Base-by-base conservation (phyloP, 2,329 filamentous ascomycete genomes). In the Aspergillus neoniger region DNA sequence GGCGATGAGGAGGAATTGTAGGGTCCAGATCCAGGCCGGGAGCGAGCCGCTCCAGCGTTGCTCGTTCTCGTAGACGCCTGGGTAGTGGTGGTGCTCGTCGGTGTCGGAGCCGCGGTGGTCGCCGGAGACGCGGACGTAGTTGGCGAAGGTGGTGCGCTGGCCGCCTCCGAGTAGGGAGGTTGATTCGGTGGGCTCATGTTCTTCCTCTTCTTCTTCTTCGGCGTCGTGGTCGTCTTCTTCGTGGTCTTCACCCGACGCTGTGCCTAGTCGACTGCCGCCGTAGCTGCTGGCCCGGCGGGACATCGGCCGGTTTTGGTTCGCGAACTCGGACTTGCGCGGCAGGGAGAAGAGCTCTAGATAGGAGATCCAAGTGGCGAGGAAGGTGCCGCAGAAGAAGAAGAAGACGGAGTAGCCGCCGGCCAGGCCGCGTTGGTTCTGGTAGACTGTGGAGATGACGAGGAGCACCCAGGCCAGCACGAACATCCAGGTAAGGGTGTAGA, bases 41-140 rank as follows among this genome's bases (percentile, higher is more conserved):
- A 98, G 79, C 39, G 83, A 83, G 4, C 85, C 85, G 55, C 92
- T 96, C 95, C 95, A 99, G 14, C 84, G 79, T 75, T 98, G 95
- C 72, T 98, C 95, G 56, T 86, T 80, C 12, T 85, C 85, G 70
- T 88, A 92, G 6, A 82, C 77, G 59, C 76, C 69, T 71, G 69
- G 64, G 55, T 74, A 69, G 39, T 68, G 61, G 49, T 72, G 59
- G 57, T 66, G 61, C 56, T 71, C 64, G 63, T 71, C 60, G 63
- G 72, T 58, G 50, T 74, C 65, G 32, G 70, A 54, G 49, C 70
- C 69, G 67, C 60, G 50, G 66, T 61, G 25, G 52, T 73, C 60
- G 44, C 76, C 69, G 19, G 70, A 72, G 47, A 70, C 74, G 51
- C 75, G 76, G 51, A 81, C 80, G 61, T 85, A 83, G 64, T 84